Evolutionary conservation across 2,329 filamentous ascomycete species (phyloP), one percentile per base, ranked within the genome.

Genomic region (Onygenales sp.): DNA sequence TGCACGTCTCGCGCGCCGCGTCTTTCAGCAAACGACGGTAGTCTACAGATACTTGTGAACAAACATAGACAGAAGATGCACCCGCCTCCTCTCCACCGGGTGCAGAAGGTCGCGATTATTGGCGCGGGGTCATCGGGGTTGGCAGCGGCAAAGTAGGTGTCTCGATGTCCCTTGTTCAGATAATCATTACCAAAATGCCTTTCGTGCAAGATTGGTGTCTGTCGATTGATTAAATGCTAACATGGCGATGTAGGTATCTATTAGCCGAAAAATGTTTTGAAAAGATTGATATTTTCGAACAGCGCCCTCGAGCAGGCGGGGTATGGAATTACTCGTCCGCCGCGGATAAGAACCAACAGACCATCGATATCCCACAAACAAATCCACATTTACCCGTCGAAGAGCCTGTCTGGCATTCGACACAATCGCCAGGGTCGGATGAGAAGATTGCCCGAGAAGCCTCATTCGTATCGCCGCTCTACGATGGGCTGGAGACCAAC

Each of bases 111-210:
- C 59, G 89, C 87, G 59, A 77, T 96, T 56, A 82, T 96, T 59
- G 91, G 91, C 21, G 90, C 87, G 8, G 91, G 91, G 0, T 87
- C 91, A 0, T 81, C 81, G 57, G 91, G 92, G 4, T 75, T 95
- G 3, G 81, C 85, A 31, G 83, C 86, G 27, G 89, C 89, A 51
- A 93, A 89, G 76, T 74, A 70, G 43, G 66, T 55, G 50, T 14
- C 10, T 13, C 36, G 9, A 39, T 39, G 13, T 39, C 36, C 7
- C 35, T 17, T 17, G 17, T 17, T 17, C 17, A 17, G 17, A 17
- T 17, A 17, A 17, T 17, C 38, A 7, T 52, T 14, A 46, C 62
- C 67, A 11, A 31, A 17, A 31, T 17, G 14, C n/a, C 17, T 39
- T 35, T 36, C 42, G 13, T 11, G 6, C 17, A 4, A 27, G 21